Evolutionary conservation across 1,284 basidiomycete genomes (phyloP), one percentile per base, ranked within the genome.

Genomic region (Mycena citricolor): DNA sequence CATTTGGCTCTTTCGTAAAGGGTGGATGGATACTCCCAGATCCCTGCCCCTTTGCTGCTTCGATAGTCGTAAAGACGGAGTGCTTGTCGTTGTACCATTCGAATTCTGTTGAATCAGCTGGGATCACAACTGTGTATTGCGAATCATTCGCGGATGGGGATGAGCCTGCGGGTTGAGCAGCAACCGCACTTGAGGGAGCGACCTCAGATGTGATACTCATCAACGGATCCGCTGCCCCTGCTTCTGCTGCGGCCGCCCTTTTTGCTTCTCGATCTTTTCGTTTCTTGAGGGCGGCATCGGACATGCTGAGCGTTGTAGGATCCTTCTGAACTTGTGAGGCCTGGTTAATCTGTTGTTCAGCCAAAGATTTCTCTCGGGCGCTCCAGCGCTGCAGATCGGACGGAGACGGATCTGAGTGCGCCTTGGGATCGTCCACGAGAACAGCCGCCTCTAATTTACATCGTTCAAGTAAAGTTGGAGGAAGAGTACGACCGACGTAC

Each of bases 11-110:
- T 70, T 59, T 95, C 84, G 26, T 71, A 61, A 2, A 75, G 62
- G 1, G 71, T 84, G 2, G 68, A 60, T 0, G 93, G 93, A 60
- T 86, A 94, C 4, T 69, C 68, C 89, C 90, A 95, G 21, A 94
- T 61, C 1, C 83, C 82, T 0, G 84, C 85, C 8, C 64, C 63
- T 24, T 71, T 2, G 92, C 88, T 0, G 72, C 65, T 6, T 73
- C 67, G 17, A 94, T 69, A 0, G 80, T 79, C 1, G 68, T 49
- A 61, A 83, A 85, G 4, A 70, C 62, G 44, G 63, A 61, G 4
- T 46, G 36, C 11, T 59, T 51, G 4, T 71, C 61, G 22, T 64
- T 51, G 59, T 90, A 88, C 88, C 88, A 90, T 11, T 71, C 61
- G 8, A 84, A 63, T 0, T 62, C 50, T 35, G 76, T 64, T 6